phyloP scores from a whole-genome alignment of 192 early-diverging fungal species.

The Piromyces finnis region DNA sequence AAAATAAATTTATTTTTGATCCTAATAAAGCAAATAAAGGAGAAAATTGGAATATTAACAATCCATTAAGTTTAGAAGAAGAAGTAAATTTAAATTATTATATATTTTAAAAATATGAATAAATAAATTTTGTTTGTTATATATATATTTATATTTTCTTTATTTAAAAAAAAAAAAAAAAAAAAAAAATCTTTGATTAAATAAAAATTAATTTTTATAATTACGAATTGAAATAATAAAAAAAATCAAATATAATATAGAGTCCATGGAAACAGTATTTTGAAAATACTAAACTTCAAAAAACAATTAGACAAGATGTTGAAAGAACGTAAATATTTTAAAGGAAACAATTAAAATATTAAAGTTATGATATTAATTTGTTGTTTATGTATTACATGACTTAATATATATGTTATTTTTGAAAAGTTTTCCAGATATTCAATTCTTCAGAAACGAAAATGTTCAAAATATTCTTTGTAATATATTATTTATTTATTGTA shows the following conservation, averaged over 20 bases:
- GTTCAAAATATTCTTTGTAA: slow-evolving; percentile 55
- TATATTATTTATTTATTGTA: slow-evolving; percentile 82
- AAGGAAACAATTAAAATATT: too few species aligned
- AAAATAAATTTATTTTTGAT: slow-evolving; percentile 43
- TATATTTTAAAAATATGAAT: neutral
- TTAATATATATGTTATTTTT: neutral
- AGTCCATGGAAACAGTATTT: slow-evolving; percentile 93
- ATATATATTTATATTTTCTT: too few species aligned
- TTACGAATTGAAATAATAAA: too few species aligned
- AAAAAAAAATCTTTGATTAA: too few species aligned
- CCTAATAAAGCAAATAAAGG: slow-evolving; percentile 29
- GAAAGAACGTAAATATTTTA: slow-evolving; percentile 67
- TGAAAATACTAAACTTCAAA: slow-evolving; percentile 63
- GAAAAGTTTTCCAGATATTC: slow-evolving; percentile 73
- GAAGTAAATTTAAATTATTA: slow-evolving; percentile 20
- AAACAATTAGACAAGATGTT: slow-evolving; percentile 78
- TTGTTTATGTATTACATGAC: too few species aligned
- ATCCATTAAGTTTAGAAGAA: slow-evolving; percentile 72
- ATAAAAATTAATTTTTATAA: too few species aligned
- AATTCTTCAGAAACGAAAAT: slow-evolving; percentile 45
- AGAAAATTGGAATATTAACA: slow-evolving; percentile 50
- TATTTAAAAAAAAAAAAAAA: too few species aligned
- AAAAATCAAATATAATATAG: slow-evolving; percentile 13
- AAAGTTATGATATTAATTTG: too few species aligned
- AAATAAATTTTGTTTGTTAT: slow-evolving; percentile 1